Evolutionary conservation across 139 green algal genomes (phyloP), one percentile per base, ranked within the genome.

Genomic region (Prasinococcaceae sp.): DNA sequence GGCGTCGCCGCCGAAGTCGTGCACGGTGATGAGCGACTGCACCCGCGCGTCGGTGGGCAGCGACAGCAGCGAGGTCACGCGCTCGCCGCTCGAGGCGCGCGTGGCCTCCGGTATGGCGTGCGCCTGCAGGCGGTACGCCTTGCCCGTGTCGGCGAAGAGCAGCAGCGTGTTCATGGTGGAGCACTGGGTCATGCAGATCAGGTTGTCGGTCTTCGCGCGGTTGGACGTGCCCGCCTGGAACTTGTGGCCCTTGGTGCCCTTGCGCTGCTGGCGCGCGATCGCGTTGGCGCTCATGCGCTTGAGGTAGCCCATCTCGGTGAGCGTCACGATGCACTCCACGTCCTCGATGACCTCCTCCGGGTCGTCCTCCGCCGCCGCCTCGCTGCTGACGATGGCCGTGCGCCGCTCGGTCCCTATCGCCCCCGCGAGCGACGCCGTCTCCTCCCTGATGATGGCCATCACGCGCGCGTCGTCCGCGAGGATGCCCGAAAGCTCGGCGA

Each of bases 281-380:
- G 65, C 54, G 50, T 80, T 65, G 1, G 57, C 42, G n/a, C 42
- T 45, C 71, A 93, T 84, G 30, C 84, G 69, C 68, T 94, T 94
- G 63, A 94, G 76, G 73, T 82, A 94, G n/a, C 85, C 85, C 16
- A 56, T 53, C 17, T 66, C 51, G 46, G 53, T 79, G 56, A 86
- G 70, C 3, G 78, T 56, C 3, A 92, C 22, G 38, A 93, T 67
- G 58, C 53, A 70, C 16, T 68, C 58, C 8, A 50, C 52, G 50
- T 86, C 70, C n/a, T 53, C 48, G 0, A 5, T 28, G 14, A 78
- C 25, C 35, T 44, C 41, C 3, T 42, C 58, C 3, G 30, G 42
- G 8, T 50, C 61, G 4, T 44, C 57, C 20, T 32, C 16, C 8
- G 22, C n/a, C 36, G 68, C 37, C 33, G 38, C 39, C 29, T 33